phyloP scores from a whole-genome alignment of 2,329 filamentous ascomycete species.

The Alternaria dauci region DNA sequence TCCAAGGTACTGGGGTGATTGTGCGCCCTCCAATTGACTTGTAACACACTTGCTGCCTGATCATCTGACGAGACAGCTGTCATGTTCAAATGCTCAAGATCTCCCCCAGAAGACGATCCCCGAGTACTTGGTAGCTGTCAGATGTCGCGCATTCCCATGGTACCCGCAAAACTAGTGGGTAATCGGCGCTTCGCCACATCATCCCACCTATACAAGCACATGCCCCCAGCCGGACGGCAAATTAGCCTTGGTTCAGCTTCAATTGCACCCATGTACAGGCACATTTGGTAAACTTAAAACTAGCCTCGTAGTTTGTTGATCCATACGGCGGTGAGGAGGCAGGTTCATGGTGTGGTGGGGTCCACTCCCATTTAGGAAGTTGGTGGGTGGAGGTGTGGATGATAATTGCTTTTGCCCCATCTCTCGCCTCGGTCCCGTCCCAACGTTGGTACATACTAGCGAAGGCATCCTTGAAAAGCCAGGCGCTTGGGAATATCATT shows the following conservation, averaged over 20 bases:
- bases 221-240: not conserved
- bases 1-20: not conserved
- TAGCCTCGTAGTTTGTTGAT: not conserved
- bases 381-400: slow-evolving; percentile 3
- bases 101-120: not conserved
- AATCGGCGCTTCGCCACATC: not conserved
- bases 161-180: not conserved
- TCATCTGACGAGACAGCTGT: not conserved
- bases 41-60: not conserved
- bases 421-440: slow-evolving; percentile 6
- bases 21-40: not conserved
- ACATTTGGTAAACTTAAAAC: not conserved
- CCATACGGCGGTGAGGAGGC: slow-evolving; percentile 3
- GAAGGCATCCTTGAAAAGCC: slow-evolving; percentile 1
- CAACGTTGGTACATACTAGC: slow-evolving; percentile 7
- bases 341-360: not conserved
- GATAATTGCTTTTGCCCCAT: not conserved
- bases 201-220: not conserved
- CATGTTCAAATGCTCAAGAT: not conserved
- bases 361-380: slow-evolving; percentile 1
- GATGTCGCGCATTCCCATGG: slow-evolving; percentile 3
- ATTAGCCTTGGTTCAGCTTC: slow-evolving; percentile 3
- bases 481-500: not conserved
- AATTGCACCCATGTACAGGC: not conserved
- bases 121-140: not conserved